phyloP scores from a whole-genome alignment of 768 basidiomycete species.

The Leccinum aurantiacum region DNA sequence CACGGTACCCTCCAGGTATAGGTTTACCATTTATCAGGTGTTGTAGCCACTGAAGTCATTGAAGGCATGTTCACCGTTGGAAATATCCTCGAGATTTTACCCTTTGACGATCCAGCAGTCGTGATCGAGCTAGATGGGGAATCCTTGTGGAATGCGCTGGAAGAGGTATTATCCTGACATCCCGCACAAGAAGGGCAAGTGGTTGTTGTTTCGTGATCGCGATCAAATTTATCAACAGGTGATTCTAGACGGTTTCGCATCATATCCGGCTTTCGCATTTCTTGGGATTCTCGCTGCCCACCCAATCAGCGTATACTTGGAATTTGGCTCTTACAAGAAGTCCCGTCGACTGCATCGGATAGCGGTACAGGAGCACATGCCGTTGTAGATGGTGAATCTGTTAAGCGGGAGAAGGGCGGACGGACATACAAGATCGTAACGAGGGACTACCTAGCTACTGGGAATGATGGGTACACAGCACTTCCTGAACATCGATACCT shows the following conservation, averaged over 20 bases:
- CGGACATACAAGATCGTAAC: conserved; percentile 78
- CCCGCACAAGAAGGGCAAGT: conserved; percentile 88
- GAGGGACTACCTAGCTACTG: conserved; percentile 79
- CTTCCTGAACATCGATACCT: conserved; percentile 68
- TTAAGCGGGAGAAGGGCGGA: conserved; percentile 52
- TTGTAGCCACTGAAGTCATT: conserved; percentile 1
- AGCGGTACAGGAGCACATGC: conserved; percentile 27
- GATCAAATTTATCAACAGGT: neutral
- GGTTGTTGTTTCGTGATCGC: neutral
- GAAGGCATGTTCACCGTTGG: conserved; percentile 77
- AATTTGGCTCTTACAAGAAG: conserved; percentile 57
- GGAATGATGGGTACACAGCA: conserved; percentile 78
- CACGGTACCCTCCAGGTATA: conserved; percentile 77
- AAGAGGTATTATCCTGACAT: conserved; percentile 70
- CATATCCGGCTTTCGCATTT: conserved; percentile 78
- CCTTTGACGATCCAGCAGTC: conserved; percentile 83
- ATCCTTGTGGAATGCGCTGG: conserved; percentile 77
- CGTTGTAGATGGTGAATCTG: conserved; percentile 47
- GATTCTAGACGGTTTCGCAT: conserved; percentile 77
- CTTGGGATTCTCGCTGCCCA: conserved; percentile 79
- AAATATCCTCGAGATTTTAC: conserved; percentile 85
- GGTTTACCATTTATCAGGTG: neutral
- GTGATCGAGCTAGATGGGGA: conserved; percentile 79
- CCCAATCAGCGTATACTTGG: conserved; percentile 73
- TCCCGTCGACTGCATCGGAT: conserved; percentile 19